These are phyloP conservation scores for Anastatica hierochuntica DNA, from an alignment of 345 rosid species.

Conservation along the genomic window DNA sequence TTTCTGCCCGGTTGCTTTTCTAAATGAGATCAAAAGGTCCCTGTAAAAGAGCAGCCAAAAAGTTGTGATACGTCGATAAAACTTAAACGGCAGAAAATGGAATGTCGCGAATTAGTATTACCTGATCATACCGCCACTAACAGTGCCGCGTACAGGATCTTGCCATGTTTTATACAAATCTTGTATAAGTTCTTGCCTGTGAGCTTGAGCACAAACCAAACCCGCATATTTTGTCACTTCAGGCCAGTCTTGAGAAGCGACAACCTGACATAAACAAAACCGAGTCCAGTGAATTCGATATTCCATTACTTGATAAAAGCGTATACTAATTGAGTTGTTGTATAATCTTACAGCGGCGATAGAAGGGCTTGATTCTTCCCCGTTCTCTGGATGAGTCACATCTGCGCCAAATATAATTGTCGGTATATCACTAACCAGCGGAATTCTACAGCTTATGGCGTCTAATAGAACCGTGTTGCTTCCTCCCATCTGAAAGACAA, in stretches of 20 bases:
- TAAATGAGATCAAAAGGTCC: slow-evolving; percentile 86
- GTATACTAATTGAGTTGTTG: background rate
- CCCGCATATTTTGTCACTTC: slow-evolving; percentile 99
- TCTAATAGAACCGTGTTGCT: slow-evolving; percentile 95
- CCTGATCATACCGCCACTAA: slow-evolving; percentile 99
- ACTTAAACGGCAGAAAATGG: background rate
- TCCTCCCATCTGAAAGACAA: slow-evolving; percentile 82
- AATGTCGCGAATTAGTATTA: slow-evolving; percentile 9
- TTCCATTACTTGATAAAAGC: background rate
- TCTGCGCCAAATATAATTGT: slow-evolving; percentile 98
- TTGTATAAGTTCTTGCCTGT: slow-evolving; percentile 95
- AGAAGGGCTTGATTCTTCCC: slow-evolving; percentile 98
- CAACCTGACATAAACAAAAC: slow-evolving; percentile 42
- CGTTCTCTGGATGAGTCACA: slow-evolving; percentile 99
- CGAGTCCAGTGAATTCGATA: background rate
- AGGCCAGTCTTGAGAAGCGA: slow-evolving; percentile 99
- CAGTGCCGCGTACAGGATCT: slow-evolving; percentile 92
- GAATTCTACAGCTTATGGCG: slow-evolving; percentile 95
- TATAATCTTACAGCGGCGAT: slow-evolving; percentile 68
- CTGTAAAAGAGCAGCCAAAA: slow-evolving; percentile 29
- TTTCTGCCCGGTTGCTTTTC: slow-evolving; percentile 98
- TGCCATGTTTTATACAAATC: slow-evolving; percentile 98
- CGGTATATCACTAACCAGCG: slow-evolving; percentile 92
- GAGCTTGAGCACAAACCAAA: slow-evolving; percentile 98
- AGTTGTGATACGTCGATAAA: background rate